These are phyloP conservation scores for Aspergillus tanneri DNA, from an alignment of 2,329 filamentous ascomycete species.

Conservation along the genomic window DNA sequence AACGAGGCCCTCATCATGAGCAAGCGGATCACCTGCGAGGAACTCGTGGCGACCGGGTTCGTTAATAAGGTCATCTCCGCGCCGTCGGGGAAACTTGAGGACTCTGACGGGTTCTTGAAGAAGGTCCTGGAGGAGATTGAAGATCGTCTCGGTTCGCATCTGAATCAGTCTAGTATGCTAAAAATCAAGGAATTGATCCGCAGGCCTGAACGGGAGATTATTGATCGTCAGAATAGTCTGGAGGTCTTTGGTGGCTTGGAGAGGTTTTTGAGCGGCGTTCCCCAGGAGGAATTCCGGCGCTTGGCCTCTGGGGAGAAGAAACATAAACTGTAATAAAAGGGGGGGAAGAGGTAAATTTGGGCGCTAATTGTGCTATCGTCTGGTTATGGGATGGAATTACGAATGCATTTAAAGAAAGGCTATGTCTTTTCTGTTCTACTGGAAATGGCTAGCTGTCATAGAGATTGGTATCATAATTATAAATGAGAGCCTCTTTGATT, in stretches of 20 bases:
- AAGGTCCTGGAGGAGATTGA: constrained; percentile 77
- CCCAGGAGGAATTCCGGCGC: constrained; percentile 85
- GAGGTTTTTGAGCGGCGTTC: constrained; percentile 74
- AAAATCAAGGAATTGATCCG: constrained; percentile 83
- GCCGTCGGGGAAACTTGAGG: constrained; percentile 55
- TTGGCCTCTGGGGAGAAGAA: constrained; percentile 85
- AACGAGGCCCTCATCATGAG: constrained; percentile 95
- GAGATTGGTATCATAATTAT: too few relatives aligned
- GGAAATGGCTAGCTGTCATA: too few relatives aligned
- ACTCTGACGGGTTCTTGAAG: constrained; percentile 67
- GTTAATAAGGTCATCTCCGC: constrained; percentile 77
- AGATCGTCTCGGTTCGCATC: constrained; percentile 73
- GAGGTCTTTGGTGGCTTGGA: constrained; percentile 87
- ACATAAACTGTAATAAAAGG: constrained; percentile 88
- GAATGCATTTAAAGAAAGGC: too few relatives aligned
- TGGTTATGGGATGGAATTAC: too few relatives aligned
- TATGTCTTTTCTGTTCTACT: too few relatives aligned
- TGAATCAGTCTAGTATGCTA: constrained; percentile 74
- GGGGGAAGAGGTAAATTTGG: too few relatives aligned
- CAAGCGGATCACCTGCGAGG: constrained; percentile 68
- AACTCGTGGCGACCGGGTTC: constrained; percentile 74
- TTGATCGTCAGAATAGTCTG: constrained; percentile 74
- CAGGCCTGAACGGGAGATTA: constrained; percentile 65
- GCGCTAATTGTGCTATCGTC: too few relatives aligned
- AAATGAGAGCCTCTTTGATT: not conserved